Conservation (phyloP, 805 yeast genomes). For the Nakazawaea wyomingensis region DNA sequence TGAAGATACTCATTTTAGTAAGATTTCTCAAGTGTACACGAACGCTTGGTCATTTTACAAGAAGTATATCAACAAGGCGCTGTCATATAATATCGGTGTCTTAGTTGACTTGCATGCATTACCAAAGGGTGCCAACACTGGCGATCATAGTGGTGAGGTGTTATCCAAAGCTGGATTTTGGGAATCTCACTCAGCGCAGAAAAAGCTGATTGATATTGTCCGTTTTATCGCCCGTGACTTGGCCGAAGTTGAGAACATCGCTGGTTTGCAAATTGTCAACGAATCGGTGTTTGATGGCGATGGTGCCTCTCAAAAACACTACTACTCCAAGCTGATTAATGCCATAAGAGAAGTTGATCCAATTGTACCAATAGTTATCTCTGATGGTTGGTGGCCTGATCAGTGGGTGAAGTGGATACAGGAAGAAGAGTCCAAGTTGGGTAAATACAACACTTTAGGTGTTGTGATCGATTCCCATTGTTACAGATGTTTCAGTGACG, state of each 20-base stretch:
- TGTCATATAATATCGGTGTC: slow-evolving; percentile 57
- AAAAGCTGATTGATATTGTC: slow-evolving; percentile 44
- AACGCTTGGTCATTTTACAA: slow-evolving; percentile 69
- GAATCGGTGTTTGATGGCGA: slow-evolving; percentile 67
- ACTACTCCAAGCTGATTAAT: slow-evolving; percentile 60
- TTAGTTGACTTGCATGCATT: slow-evolving; percentile 83
- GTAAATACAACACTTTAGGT: slow-evolving; percentile 35
- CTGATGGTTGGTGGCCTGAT: slow-evolving; percentile 92
- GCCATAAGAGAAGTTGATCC: slow-evolving; percentile 52
- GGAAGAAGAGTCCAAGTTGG: slow-evolving; percentile 29
- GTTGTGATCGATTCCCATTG: slow-evolving; percentile 80
- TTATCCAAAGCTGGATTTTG: slow-evolving; percentile 63
- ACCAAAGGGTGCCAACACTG: slow-evolving; percentile 89
- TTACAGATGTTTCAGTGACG: slow-evolving; percentile 79
- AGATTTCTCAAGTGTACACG: slow-evolving; percentile 50
- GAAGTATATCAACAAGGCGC: slow-evolving; percentile 55
- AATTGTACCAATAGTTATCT: slow-evolving; percentile 66
- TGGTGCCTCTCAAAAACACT: slow-evolving; percentile 47
- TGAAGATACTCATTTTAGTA: slow-evolving; percentile 57
- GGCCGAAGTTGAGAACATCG: slow-evolving; percentile 54
- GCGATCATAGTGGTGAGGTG: slow-evolving; percentile 75
- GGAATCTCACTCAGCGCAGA: slow-evolving; percentile 37
- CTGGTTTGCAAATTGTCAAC: slow-evolving; percentile 81
- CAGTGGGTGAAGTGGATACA: slow-evolving; percentile 68
- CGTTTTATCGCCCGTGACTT: slow-evolving; percentile 62